phyloP scores from a whole-genome alignment of 495 filamentous ascomycete species.

The Penicillium paxilli region DNA sequence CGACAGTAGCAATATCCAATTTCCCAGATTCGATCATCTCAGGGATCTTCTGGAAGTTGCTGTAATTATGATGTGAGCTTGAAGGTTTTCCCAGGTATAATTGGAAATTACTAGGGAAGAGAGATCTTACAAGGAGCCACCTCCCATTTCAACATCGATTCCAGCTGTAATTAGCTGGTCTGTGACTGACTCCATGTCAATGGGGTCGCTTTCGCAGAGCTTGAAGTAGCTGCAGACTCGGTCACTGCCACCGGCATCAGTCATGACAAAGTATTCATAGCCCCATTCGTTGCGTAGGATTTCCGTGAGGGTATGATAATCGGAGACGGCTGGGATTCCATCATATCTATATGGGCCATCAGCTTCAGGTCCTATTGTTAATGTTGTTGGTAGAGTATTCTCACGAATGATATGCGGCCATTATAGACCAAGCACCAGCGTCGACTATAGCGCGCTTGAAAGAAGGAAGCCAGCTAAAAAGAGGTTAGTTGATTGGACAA shows the following conservation, averaged over 20 bases:
- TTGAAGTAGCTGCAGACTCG: constrained; percentile 62
- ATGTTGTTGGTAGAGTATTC: not conserved
- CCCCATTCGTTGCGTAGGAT: constrained; percentile 70
- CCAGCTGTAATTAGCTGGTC: constrained; percentile 60
- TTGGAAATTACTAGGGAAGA: not conserved
- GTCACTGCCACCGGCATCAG: constrained; percentile 65
- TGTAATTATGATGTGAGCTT: constrained; percentile 3
- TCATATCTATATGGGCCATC: constrained; percentile 45
- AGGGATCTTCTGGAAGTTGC: constrained; percentile 65
- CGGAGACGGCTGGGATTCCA: constrained; percentile 61
- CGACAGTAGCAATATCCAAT: constrained; percentile 53
- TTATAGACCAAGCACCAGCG: constrained; percentile 62
- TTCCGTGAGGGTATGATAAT: constrained; percentile 62
- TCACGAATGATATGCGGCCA: constrained; percentile 67
- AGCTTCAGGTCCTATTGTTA: not conserved
- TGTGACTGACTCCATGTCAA: constrained; percentile 60
- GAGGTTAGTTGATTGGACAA: not conserved
- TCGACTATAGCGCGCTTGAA: constrained; percentile 70
- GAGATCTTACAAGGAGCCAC: constrained; percentile 56
- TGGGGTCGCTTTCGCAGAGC: constrained; percentile 55
- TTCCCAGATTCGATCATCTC: constrained; percentile 59
- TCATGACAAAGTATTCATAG: constrained; percentile 62
- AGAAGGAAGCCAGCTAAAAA: constrained; percentile 54
- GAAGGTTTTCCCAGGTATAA: not conserved
- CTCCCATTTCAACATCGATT: constrained; percentile 77